Conservation (phyloP, 495 filamentous ascomycete genomes). For the Penicillium canariense region DNA sequence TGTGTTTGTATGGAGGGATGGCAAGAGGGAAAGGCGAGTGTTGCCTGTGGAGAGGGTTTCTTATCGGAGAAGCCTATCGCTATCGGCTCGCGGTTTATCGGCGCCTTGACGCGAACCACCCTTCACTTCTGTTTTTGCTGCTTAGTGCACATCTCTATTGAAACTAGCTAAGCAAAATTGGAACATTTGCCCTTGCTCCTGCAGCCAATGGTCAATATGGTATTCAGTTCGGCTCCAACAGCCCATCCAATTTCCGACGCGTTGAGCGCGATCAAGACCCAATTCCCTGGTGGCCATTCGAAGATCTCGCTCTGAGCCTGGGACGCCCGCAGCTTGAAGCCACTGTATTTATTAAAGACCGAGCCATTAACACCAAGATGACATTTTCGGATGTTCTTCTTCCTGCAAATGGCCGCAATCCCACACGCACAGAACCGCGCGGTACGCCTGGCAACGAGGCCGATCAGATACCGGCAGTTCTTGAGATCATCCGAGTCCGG, state of each 20-base stretch:
- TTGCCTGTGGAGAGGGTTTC: conserved; percentile 13
- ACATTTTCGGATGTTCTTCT: conserved; percentile 72
- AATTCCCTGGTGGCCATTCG: conserved; percentile 23
- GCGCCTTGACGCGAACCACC: background rate
- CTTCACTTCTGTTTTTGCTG: background rate
- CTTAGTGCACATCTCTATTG: background rate
- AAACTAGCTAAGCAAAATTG: background rate
- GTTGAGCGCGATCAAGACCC: conserved; percentile 28
- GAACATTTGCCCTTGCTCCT: background rate
- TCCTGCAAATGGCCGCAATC: conserved; percentile 86
- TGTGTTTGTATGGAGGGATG: conserved; percentile 10
- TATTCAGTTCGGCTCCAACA: conserved; percentile 33
- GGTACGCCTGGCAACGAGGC: conserved; percentile 83
- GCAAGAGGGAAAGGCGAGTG: background rate
- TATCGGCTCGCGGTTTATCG: background rate
- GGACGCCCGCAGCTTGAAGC: conserved; percentile 80
- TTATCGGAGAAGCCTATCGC: conserved; percentile 27
- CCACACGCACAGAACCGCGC: conserved; percentile 89
- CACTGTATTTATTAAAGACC: conserved; percentile 91
- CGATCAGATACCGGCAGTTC: conserved; percentile 73
- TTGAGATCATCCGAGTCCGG: conserved; percentile 70
- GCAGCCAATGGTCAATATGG: conserved; percentile 19
- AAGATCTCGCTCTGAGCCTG: conserved; percentile 62
- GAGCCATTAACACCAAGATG: conserved; percentile 93
- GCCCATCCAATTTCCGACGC: conserved; percentile 33